Evolutionary conservation across 148 eudicot species (phyloP).

Genomic region (Pharnaceum exiguum): DNA sequence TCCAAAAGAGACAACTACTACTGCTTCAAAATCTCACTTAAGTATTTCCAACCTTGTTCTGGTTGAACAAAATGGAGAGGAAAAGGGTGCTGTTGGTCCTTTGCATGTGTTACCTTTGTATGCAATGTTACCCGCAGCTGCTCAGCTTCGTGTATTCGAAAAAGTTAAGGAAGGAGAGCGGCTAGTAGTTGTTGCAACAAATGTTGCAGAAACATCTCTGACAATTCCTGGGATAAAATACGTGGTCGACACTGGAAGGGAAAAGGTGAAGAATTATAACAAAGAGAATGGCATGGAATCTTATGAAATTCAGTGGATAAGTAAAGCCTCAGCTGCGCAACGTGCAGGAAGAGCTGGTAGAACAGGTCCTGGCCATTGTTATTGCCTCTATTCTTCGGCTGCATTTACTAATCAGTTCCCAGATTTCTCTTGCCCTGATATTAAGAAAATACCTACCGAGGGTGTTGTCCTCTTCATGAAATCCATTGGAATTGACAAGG

Average conservation of each 20-base stretch:
- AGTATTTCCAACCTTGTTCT: slow-evolving; percentile 6
- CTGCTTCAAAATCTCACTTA: slow-evolving; percentile 15
- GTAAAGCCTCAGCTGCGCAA: slow-evolving; percentile 89
- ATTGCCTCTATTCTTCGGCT: slow-evolving; percentile 78
- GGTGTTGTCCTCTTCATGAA: slow-evolving; percentile 82
- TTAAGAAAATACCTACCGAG: slow-evolving; percentile 82
- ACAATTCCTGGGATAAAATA: slow-evolving; percentile 92
- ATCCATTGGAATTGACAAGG: slow-evolving; percentile 79
- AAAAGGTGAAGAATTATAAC: slow-evolving; percentile 77
- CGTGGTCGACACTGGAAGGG: slow-evolving; percentile 94
- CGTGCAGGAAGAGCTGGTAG: slow-evolving; percentile 99
- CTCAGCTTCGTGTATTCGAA: slow-evolving; percentile 77
- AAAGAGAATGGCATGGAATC: slow-evolving; percentile 79
- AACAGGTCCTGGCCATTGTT: slow-evolving; percentile 96
- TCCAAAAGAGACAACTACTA: slow-evolving; percentile 15
- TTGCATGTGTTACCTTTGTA: slow-evolving; percentile 81
- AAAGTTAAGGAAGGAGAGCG: slow-evolving; percentile 64
- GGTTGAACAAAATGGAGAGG: slow-evolving; percentile 14
- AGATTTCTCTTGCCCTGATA: slow-evolving; percentile 71
- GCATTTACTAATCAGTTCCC: slow-evolving; percentile 49
- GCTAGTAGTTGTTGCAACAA: slow-evolving; percentile 86
- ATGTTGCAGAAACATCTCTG: slow-evolving; percentile 94
- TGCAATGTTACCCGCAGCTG: slow-evolving; percentile 89
- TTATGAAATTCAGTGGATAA: slow-evolving; percentile 86
- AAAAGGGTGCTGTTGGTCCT: slow-evolving; percentile 38